These are phyloP conservation scores for Ophiocordyceps robertsii DNA, from an alignment of 2,329 filamentous ascomycete species.

Conservation along the genomic window DNA sequence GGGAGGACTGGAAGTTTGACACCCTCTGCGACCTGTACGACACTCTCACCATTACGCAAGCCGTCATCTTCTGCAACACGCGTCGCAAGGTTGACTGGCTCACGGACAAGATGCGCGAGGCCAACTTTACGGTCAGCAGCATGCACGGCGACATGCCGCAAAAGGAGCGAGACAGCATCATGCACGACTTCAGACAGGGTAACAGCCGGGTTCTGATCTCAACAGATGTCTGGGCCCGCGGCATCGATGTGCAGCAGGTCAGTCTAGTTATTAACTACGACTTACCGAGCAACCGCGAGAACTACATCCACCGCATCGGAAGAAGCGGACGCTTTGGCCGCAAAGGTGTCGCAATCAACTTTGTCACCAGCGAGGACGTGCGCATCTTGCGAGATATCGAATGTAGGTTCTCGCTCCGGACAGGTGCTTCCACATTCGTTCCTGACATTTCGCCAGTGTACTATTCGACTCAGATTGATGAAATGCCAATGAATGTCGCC, in stretches of 20 bases:
- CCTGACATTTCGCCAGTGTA: conserved; percentile 49
- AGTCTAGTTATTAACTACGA: conserved; percentile 99
- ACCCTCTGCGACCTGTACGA: conserved; percentile 98
- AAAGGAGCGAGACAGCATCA: conserved; percentile 95
- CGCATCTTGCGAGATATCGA: conserved; percentile 96
- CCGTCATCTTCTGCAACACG: conserved; percentile 99
- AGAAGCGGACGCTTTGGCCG: conserved; percentile 89
- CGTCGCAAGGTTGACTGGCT: conserved; percentile 98
- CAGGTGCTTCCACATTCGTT: background rate
- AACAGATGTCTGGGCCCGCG: conserved; percentile 94
- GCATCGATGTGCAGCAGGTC: conserved; percentile 98
- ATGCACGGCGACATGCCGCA: conserved; percentile 99
- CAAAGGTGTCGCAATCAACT: conserved; percentile 99
- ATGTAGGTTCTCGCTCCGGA: conserved; percentile 37
- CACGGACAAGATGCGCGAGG: conserved; percentile 97
- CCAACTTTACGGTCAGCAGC: conserved; percentile 94
- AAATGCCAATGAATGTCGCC: conserved; percentile 95
- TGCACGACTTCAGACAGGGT: conserved; percentile 96
- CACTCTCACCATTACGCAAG: conserved; percentile 94
- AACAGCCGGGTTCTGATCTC: conserved; percentile 94
- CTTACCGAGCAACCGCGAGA: conserved; percentile 94
- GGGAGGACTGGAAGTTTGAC: conserved; percentile 99
- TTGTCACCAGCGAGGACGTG: conserved; percentile 95
- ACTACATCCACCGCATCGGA: conserved; percentile 98
- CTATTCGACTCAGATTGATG: conserved; percentile 93